phyloP scores from a whole-genome alignment of 2,329 filamentous ascomycete genomes.

The Hypoxylon rubiginosum region DNA sequence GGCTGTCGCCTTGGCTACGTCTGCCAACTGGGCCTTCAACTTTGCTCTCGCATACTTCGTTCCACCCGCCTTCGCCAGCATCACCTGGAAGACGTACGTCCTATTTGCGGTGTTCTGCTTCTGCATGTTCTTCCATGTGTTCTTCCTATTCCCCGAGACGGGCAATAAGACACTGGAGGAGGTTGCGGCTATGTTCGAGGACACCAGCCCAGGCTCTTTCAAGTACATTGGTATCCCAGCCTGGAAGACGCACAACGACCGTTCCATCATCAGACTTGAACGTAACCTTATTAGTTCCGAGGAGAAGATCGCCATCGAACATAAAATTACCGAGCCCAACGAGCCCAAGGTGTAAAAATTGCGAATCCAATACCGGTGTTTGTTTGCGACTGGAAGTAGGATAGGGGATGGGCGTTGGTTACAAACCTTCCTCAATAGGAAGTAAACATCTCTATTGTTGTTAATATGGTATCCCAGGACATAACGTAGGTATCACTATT shows the following conservation, averaged over 20 bases:
- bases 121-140: constrained; percentile 64
- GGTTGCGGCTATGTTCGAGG: constrained; percentile 63
- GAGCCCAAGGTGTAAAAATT: constrained; percentile 28
- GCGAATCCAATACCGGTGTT: constrained; percentile 13
- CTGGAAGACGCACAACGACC: constrained; percentile 59
- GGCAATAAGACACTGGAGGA: constrained; percentile 68
- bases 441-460: constrained; percentile 9
- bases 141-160: constrained; percentile 70
- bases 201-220: constrained; percentile 54
- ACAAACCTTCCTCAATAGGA: constrained; percentile 23
- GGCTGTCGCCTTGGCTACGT: constrained; percentile 66
- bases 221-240: constrained; percentile 58
- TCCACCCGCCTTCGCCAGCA: constrained; percentile 60
- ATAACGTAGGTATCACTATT: constrained; percentile 16
- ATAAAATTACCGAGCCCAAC: constrained; percentile 31
- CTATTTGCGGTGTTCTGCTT: constrained; percentile 66
- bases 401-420: neutral
- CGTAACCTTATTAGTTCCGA: constrained; percentile 53
- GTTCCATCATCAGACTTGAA: constrained; percentile 51
- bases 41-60: constrained; percentile 64
- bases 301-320: constrained; percentile 52
- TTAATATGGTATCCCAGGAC: constrained; percentile 26
- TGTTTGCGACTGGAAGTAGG: neutral
- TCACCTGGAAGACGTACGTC: constrained; percentile 66
- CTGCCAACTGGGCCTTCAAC: constrained; percentile 65